Evolutionary conservation across 345 rosid genomes (phyloP).

Genomic region (Eucalyptus regnans): DNA sequence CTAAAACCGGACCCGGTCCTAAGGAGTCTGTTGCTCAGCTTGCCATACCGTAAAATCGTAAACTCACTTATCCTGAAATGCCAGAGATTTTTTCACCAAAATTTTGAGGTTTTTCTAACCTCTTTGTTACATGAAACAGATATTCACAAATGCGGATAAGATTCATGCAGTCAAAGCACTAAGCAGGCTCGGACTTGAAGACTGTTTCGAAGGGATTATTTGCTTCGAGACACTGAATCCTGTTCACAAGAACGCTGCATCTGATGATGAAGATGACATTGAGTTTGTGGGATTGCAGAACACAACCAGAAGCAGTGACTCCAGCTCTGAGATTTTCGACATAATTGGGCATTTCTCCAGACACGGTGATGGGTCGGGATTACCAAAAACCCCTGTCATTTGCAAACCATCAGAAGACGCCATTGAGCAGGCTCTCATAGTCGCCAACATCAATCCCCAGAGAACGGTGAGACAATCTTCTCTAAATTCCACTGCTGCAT

Average conservation of each 20-base stretch:
- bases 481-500: neutral
- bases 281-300: slow-evolving; percentile 23
- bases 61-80: slow-evolving; percentile 1
- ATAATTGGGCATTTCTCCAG: slow-evolving; percentile 40
- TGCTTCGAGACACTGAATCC: slow-evolving; percentile 91
- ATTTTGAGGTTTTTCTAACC: neutral
- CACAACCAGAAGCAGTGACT: neutral
- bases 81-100: neutral
- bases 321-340: slow-evolving; percentile 34
- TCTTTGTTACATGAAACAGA: slow-evolving; percentile 17
- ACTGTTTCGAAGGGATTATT: slow-evolving; percentile 88
- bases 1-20: slow-evolving; percentile 78
- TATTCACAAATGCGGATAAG: slow-evolving; percentile 88
- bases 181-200: slow-evolving; percentile 68
- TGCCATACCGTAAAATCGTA: slow-evolving; percentile 83
- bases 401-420: slow-evolving; percentile 69
- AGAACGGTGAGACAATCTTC: slow-evolving; percentile 44
- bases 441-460: slow-evolving; percentile 54
- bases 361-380: slow-evolving; percentile 8
- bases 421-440: slow-evolving; percentile 42
- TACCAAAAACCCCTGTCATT: slow-evolving; percentile 64
- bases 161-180: slow-evolving; percentile 63
- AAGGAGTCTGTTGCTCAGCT: slow-evolving; percentile 57
- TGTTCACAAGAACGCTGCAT: slow-evolving; percentile 19
- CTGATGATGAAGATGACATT: slow-evolving; percentile 40